Evolutionary conservation across 73 alveolate genomes (phyloP).

Genomic region (Diophrys appendiculata): DNA sequence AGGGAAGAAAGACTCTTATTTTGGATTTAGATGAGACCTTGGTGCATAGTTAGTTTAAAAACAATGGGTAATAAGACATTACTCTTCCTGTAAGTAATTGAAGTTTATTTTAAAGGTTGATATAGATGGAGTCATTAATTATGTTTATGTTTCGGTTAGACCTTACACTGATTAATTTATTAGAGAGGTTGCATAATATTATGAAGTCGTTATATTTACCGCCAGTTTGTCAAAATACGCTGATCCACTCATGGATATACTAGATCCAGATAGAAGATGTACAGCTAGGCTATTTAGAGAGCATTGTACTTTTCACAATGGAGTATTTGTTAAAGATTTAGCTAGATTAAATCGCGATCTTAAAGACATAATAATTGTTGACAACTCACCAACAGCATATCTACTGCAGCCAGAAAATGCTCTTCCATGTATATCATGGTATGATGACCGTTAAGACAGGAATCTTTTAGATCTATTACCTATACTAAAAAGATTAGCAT

Average conservation of each 20-base stretch:
- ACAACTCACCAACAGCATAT: constrained; percentile 79
- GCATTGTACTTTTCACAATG: constrained; percentile 81
- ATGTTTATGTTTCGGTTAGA: constrained; percentile 61
- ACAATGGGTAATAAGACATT: constrained; percentile 41
- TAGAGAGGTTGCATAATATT: constrained; percentile 38
- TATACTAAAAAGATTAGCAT: constrained; percentile 35
- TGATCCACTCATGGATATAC: constrained; percentile 78
- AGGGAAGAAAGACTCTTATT: constrained; percentile 60
- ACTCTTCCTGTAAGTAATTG: constrained; percentile 31
- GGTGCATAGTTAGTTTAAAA: constrained; percentile 63
- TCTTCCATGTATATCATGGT: constrained; percentile 84
- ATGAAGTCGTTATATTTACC: constrained; percentile 69
- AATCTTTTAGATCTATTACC: constrained; percentile 61
- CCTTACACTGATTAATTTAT: constrained; percentile 63
- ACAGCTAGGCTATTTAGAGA: constrained; percentile 79
- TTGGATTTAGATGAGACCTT: constrained; percentile 87
- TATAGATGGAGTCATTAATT: constrained; percentile 48
- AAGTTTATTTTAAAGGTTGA: constrained; percentile 10
- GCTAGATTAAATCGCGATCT: constrained; percentile 71
- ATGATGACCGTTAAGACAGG: constrained; percentile 75
- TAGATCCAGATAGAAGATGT: constrained; percentile 64
- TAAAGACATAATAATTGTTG: constrained; percentile 77
- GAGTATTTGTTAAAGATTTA: constrained; percentile 85
- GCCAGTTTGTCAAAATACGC: constrained; percentile 85
- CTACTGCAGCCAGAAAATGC: constrained; percentile 86